Evolutionary conservation across 2,329 filamentous ascomycete genomes (phyloP), one percentile per base, ranked within the genome.

Genomic region (Ceratocystiopsis brevicomis): DNA sequence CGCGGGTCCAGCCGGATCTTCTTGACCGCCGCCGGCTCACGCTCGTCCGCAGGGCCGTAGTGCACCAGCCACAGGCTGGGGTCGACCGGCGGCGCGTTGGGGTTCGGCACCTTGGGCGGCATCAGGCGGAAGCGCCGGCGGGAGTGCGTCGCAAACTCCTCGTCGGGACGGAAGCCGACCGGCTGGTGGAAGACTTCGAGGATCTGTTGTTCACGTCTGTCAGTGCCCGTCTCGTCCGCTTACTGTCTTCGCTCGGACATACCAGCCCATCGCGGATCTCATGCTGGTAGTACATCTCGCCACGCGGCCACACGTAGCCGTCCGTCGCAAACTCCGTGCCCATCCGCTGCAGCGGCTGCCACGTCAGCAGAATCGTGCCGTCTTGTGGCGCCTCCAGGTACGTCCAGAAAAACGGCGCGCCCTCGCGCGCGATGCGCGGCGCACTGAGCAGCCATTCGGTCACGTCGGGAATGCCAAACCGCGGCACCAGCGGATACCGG

Each of bases 361-460:
- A 96, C 42, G 81, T 81, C 49, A 96, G 68, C 56, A 90, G 73
- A 38, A 94, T 72, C 10, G 78, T 80, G 44, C 86, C 86, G 60
- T 93, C 84, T 42, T 70, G 70, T 12, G 88, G 88, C 43, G 76
- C 73, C 53, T 90, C 77, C 45, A 96, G 73, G 59, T 88, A 94
- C 39, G 81, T 87, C 88, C 88, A 98, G 61, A 80, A 83, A 69
- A 98, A 87, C 3, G 88, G 76, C 40, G 86, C 79, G 50, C 78
- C 69, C 55, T 92, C 81, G 59, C 84, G 82, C 52, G 87, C 81
- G 48, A 94, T 81, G 56, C 83, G 80, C 10, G 87, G 84, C 36
- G 86, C 87, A 54, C 78, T 75, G 56, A 87, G 69, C 47, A 96
- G 73, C 69, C 84, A 88, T 54, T 83, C 78, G 48, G 85, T 79